Conservation (phyloP, 1,139 yeast species). For the Debaryomycetaceae sp. region DNA sequence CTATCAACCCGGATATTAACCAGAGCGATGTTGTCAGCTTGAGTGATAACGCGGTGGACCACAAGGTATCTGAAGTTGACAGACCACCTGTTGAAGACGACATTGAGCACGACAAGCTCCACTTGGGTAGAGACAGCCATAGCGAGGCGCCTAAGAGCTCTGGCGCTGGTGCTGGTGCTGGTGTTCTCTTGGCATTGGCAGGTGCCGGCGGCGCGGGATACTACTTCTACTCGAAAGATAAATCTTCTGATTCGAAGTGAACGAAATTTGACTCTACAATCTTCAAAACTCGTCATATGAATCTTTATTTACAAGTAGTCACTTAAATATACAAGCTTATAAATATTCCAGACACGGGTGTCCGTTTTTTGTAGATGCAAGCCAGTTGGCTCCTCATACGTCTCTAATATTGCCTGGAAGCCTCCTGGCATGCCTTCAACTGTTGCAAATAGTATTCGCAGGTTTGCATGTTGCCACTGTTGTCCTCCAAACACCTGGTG, state of each 20-base stretch:
- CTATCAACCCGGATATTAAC: slow-evolving; percentile 43
- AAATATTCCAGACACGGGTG: neutral
- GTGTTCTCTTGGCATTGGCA: slow-evolving; percentile 14
- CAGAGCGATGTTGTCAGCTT: slow-evolving; percentile 34
- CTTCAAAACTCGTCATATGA: neutral
- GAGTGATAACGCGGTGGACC: slow-evolving; percentile 37
- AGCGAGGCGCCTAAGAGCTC: slow-evolving; percentile 2
- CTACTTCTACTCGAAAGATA: slow-evolving; percentile 8
- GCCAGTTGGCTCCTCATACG: neutral
- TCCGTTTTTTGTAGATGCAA: neutral
- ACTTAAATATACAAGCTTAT: neutral
- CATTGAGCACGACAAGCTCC: slow-evolving; percentile 35
- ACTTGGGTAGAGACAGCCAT: slow-evolving; percentile 12
- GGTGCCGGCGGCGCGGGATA: slow-evolving; percentile 25
- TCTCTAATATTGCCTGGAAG: slow-evolving; percentile 69
- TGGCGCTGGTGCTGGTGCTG: slow-evolving; percentile 5
- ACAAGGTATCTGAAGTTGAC: slow-evolving; percentile 29
- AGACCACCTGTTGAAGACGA: slow-evolving; percentile 37
- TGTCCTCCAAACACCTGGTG: slow-evolving; percentile 92
- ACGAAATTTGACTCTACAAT: neutral
- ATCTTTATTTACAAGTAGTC: neutral
- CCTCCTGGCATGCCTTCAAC: slow-evolving; percentile 95
- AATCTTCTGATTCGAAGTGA: neutral
- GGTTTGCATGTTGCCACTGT: slow-evolving; percentile 91
- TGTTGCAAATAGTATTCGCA: slow-evolving; percentile 97